These are phyloP conservation scores for Rubroshorea leprosula DNA, from an alignment of 345 rosid genomes.

Conservation along the genomic window DNA sequence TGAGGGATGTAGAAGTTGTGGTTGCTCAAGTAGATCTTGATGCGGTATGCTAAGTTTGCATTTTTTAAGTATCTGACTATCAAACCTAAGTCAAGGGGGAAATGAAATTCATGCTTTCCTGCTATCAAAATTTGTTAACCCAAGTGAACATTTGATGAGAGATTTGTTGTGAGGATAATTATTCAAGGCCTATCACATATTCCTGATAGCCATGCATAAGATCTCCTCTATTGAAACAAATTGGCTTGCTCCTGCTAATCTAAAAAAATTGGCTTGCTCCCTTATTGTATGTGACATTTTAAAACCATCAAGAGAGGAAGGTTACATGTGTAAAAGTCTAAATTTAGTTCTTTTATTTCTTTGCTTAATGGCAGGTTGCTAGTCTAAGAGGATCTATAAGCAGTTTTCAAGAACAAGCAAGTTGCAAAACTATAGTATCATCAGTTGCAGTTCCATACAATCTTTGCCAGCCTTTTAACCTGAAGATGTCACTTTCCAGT, in stretches of 20 bases:
- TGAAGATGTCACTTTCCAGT: slow-evolving; percentile 60
- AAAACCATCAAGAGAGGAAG: not conserved
- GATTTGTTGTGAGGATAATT: too few relatives aligned
- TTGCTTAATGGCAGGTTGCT: slow-evolving; percentile 64
- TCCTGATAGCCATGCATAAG: too few relatives aligned
- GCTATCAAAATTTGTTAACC: too few relatives aligned
- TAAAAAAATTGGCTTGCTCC: too few relatives aligned
- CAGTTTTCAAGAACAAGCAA: slow-evolving; percentile 88
- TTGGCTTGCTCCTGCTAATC: too few relatives aligned
- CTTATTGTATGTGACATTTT: too few relatives aligned
- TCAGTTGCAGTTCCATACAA: slow-evolving; percentile 61
- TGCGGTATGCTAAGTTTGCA: slow-evolving; percentile 47
- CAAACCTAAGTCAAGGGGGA: too few relatives aligned
- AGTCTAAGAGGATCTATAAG: slow-evolving; percentile 85
- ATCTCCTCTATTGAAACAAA: too few relatives aligned
- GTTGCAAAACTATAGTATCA: slow-evolving; percentile 54
- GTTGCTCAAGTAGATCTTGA: slow-evolving; percentile 84
- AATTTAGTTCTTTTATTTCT: slow-evolving; percentile 13
- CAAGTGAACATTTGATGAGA: too few relatives aligned
- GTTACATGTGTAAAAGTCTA: slow-evolving; percentile 6
- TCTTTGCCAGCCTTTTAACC: slow-evolving; percentile 67
- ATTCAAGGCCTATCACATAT: too few relatives aligned
- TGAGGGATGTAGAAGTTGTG: slow-evolving; percentile 88
- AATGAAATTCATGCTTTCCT: too few relatives aligned
- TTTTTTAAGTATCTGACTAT: not conserved